phyloP scores from a whole-genome alignment of 805 yeast species.

The Candida takata region DNA sequence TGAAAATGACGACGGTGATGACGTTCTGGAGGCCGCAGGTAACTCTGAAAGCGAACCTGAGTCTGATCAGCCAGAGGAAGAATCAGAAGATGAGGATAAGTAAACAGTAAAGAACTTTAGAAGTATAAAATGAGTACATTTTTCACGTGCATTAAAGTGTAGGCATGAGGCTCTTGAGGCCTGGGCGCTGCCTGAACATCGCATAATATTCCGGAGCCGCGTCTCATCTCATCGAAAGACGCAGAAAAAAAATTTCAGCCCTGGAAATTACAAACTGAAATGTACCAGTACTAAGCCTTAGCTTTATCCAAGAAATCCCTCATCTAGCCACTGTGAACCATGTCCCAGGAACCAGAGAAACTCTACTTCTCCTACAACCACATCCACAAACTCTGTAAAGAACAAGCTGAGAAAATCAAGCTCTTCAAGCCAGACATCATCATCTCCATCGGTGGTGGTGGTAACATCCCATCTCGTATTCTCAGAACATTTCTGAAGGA shows the following conservation, averaged over 20 bases:
- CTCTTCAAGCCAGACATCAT: conserved; percentile 45
- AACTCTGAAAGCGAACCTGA: conserved; percentile 26
- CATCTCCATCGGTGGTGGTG: conserved; percentile 70
- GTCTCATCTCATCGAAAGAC: background rate
- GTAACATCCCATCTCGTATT: conserved; percentile 57
- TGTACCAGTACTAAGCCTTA: no score
- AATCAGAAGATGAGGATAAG: conserved; percentile 4
- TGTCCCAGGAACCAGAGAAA: conserved; percentile 27
- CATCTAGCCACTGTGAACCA: no score
- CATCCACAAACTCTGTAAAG: conserved; percentile 78
- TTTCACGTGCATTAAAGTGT: no score
- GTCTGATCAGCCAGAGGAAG: conserved; percentile 28
- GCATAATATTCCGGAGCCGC: no score
- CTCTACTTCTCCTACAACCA: conserved; percentile 69
- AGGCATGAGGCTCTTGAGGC: no score
- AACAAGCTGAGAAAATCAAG: conserved; percentile 46
- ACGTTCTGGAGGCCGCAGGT: conserved; percentile 15
- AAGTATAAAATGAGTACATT: no score
- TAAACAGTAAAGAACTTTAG: no score
- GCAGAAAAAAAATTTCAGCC: background rate
- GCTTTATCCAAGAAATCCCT: no score
- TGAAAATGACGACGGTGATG: conserved; percentile 38
- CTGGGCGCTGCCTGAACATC: no score
- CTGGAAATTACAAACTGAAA: no score
- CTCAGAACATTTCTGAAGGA: conserved; percentile 55